Conservation (phyloP, 208 protist genomes). For the Balamuthia mandrillaris region DNA sequence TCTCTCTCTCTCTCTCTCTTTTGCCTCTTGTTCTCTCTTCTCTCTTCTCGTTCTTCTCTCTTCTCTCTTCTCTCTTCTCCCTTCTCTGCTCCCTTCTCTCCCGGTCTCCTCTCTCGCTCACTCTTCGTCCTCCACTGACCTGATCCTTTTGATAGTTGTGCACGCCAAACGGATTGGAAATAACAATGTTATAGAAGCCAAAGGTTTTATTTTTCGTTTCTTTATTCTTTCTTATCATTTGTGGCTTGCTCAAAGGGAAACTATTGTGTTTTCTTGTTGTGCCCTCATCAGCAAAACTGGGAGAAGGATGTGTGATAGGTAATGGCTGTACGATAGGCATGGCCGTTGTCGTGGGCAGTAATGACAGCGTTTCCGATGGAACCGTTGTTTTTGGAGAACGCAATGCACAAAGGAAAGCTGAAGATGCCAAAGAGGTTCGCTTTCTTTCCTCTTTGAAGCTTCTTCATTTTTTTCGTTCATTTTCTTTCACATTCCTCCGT, state of each 20-base stretch:
- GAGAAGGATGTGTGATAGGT: neutral
- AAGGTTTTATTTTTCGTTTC: neutral
- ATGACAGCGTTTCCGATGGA: neutral
- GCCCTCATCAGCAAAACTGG: neutral
- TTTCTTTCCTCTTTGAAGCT: neutral
- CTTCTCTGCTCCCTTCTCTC: neutral
- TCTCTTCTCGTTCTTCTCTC: neutral
- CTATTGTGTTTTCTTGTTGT: neutral
- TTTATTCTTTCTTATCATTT: neutral
- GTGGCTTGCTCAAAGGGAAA: neutral
- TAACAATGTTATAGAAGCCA: neutral
- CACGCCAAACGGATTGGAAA: neutral
- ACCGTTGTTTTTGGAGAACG: neutral
- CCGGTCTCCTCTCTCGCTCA: neutral
- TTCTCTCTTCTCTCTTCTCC: neutral
- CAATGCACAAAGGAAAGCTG: neutral
- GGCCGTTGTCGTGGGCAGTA: neutral
- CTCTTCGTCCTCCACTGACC: neutral
- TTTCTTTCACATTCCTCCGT: too few species aligned
- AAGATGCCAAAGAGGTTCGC: constrained; percentile 9
- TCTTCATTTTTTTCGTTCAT: neutral
- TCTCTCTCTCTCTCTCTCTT: neutral
- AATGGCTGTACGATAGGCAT: neutral
- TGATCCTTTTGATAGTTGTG: neutral
- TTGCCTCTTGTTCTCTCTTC: neutral